These are phyloP conservation scores for Pseudotulostoma volvatum DNA, from an alignment of 495 filamentous ascomycete genomes.

Conservation along the genomic window DNA sequence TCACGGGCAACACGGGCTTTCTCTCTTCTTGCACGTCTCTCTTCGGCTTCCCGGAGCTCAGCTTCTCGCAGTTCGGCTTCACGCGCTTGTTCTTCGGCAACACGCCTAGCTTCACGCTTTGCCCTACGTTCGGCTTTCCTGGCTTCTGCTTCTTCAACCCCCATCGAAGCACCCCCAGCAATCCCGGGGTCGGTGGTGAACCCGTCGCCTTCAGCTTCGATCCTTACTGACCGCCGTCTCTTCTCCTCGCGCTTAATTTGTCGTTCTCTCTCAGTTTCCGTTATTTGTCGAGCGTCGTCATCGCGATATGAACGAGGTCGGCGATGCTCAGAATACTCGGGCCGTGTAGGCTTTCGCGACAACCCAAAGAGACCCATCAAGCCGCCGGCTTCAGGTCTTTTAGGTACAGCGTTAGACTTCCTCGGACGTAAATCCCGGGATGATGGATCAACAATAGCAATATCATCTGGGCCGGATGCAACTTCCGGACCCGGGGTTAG, in stretches of 20 bases:
- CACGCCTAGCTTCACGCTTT: slow-evolving; percentile 24
- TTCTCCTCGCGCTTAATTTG: slow-evolving; percentile 27
- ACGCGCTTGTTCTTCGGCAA: slow-evolving; percentile 18
- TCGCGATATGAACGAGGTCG: slow-evolving; percentile 27
- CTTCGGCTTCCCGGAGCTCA: slow-evolving; percentile 34
- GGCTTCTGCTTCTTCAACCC: slow-evolving; percentile 35
- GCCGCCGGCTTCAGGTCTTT: slow-evolving; percentile 29
- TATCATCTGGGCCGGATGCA: slow-evolving; percentile 40
- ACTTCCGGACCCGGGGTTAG: slow-evolving; percentile 22
- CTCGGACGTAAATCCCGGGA: slow-evolving; percentile 40
- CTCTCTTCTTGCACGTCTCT: slow-evolving; percentile 28
- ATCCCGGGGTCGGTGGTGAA: slow-evolving; percentile 26
- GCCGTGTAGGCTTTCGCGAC: slow-evolving; percentile 22
- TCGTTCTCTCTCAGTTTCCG: slow-evolving; percentile 28
- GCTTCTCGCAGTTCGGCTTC: slow-evolving; percentile 25
- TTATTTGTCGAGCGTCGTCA: no score
- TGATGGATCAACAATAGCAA: slow-evolving; percentile 59
- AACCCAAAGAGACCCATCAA: slow-evolving; percentile 34
- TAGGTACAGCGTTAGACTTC: slow-evolving; percentile 27
- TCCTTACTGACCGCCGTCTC: slow-evolving; percentile 22
- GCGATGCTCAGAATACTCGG: slow-evolving; percentile 24
- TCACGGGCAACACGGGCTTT: slow-evolving; percentile 27
- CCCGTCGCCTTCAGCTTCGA: slow-evolving; percentile 30
- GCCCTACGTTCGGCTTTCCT: slow-evolving; percentile 33
- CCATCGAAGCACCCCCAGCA: slow-evolving; percentile 26